phyloP scores from a whole-genome alignment of 2,329 filamentous ascomycete species.

The Neofusicoccum kwambonambiense region DNA sequence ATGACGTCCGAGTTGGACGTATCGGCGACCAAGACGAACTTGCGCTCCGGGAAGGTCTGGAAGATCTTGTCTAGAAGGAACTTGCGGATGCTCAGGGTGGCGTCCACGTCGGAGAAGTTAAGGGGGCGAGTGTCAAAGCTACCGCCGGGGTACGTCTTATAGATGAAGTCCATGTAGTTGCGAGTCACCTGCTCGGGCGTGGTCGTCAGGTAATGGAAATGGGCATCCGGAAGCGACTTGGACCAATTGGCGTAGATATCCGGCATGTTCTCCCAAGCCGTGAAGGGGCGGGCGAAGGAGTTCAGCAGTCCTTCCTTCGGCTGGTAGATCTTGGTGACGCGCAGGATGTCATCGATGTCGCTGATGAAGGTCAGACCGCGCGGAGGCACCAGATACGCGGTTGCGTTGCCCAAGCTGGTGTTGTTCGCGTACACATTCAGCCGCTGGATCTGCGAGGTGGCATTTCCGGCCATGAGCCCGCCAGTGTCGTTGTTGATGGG shows the following conservation, averaged over 20 bases:
- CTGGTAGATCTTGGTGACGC: constrained; percentile 77
- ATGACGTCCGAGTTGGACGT: constrained; percentile 77
- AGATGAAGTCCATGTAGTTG: constrained; percentile 79
- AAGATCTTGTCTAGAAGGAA: constrained; percentile 71
- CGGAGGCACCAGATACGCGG: constrained; percentile 71
- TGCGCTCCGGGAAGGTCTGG: constrained; percentile 70
- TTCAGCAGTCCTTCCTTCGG: constrained; percentile 74
- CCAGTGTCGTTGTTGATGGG: constrained; percentile 59
- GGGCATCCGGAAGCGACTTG: constrained; percentile 62
- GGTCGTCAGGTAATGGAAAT: constrained; percentile 81
- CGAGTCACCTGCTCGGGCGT: constrained; percentile 74
- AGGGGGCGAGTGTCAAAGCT: constrained; percentile 76
- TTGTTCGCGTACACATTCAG: constrained; percentile 68
- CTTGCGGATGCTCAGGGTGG: constrained; percentile 68
- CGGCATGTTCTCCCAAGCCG: constrained; percentile 76
- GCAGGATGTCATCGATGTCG: constrained; percentile 77
- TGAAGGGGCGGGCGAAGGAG: constrained; percentile 70
- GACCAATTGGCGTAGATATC: constrained; percentile 76
- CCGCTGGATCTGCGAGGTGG: constrained; percentile 63
- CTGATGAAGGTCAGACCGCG: constrained; percentile 70
- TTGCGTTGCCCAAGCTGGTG: constrained; percentile 67
- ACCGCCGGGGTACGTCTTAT: constrained; percentile 72
- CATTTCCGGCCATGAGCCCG: constrained; percentile 60
- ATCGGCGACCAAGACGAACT: constrained; percentile 74
- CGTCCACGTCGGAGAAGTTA: constrained; percentile 74